A percentile compares a stretch with the other conserved stretches of the same genome.
Evolutionary conservation across 257 asterid genomes (phyloP).

Genomic region (Nicotiana undulata): DNA sequence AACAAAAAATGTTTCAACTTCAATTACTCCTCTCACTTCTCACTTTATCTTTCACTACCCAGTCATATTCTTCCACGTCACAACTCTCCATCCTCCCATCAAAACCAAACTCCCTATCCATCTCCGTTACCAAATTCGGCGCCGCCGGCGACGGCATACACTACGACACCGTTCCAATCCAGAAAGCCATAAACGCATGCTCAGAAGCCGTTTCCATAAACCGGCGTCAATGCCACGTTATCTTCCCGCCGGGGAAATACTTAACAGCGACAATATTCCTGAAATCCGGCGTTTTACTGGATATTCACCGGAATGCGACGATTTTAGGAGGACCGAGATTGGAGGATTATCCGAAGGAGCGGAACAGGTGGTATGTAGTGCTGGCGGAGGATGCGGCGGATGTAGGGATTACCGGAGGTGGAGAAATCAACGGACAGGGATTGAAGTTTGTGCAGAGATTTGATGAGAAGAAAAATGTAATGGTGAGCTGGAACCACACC

Average conservation of each 20-base stretch:
- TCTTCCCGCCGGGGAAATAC: constrained; percentile 74
- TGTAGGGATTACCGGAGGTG: constrained; percentile 91
- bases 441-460: constrained; percentile 60
- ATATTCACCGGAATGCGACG: constrained; percentile 43
- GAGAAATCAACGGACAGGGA: constrained; percentile 96
- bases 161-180: constrained; percentile 76
- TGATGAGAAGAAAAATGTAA: constrained; percentile 79
- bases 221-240: constrained; percentile 49
- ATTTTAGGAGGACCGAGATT: constrained; percentile 62
- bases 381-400: constrained; percentile 63
- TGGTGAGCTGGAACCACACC: constrained; percentile 89
- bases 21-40: constrained; percentile 15
- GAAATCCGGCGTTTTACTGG: constrained; percentile 58
- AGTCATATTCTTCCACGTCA: constrained; percentile 40
- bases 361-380: constrained; percentile 74
- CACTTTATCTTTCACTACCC: constrained; percentile 23
- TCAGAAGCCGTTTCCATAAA: constrained; percentile 17
- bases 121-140: constrained; percentile 64
- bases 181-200: constrained; percentile 68
- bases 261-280: constrained; percentile 61
- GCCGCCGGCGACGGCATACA: constrained; percentile 57
- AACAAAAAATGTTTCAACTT: constrained; percentile 5
- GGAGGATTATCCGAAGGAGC: constrained; percentile 59
- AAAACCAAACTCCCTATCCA: constrained; percentile 21
- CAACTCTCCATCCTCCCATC: constrained; percentile 32